phyloP scores from a whole-genome alignment of 148 eudicot genomes.

The Polygonum maritimum region DNA sequence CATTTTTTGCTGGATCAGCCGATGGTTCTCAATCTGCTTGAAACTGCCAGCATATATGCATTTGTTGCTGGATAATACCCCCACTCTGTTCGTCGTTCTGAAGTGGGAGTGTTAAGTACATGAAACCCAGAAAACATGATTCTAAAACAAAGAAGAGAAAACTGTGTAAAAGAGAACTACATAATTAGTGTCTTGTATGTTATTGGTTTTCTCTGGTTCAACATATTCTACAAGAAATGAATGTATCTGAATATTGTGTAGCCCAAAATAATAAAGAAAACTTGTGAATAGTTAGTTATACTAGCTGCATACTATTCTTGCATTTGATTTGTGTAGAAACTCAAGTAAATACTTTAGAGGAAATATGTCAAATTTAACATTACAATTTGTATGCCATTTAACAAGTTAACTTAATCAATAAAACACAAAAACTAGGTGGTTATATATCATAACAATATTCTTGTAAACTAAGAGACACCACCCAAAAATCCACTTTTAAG shows the following conservation, averaged over 20 bases:
- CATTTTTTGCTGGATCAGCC: no score
- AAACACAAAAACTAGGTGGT: background rate
- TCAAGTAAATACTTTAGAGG: no score
- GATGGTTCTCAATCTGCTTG: background rate
- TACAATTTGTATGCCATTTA: background rate
- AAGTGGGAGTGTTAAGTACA: background rate
- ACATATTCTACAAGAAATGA: background rate
- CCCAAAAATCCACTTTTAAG: background rate
- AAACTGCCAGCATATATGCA: background rate
- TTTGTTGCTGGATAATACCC: background rate
- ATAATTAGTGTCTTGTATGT: background rate
- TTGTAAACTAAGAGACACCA: background rate
- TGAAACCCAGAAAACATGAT: background rate
- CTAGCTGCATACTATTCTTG: background rate
- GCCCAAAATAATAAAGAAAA: background rate
- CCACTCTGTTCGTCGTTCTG: background rate
- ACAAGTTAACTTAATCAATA: no score
- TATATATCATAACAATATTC: background rate
- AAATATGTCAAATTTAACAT: no score
- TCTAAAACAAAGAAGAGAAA: background rate
- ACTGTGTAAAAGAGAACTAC: background rate
- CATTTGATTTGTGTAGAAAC: no score
- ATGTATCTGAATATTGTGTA: background rate
- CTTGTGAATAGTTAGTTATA: background rate
- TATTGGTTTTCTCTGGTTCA: background rate